A percentile compares a stretch with the other conserved stretches of the same genome.
Evolutionary conservation across 1,139 yeast genomes (phyloP).

Genomic region (Debaryomyces psychrophilus): DNA sequence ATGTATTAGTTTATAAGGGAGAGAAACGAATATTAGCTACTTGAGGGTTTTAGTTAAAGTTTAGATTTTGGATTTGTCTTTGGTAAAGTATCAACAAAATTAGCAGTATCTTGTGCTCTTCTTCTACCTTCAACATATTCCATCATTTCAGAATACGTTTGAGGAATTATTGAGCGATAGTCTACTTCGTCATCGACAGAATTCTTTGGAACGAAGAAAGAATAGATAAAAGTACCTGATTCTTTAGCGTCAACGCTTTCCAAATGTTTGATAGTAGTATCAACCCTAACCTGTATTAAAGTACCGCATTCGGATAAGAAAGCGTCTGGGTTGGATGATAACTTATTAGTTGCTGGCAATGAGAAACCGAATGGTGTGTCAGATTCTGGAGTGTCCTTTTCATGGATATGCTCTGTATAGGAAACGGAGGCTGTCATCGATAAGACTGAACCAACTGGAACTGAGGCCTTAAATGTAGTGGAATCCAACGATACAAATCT

Average conservation of each 20-base stretch:
- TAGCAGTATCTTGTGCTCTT: constrained; percentile 82
- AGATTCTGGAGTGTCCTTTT: constrained; percentile 30
- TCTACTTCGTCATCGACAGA: constrained; percentile 42
- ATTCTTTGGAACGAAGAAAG: constrained; percentile 76
- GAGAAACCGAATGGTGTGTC: constrained; percentile 52
- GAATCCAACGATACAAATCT: constrained; percentile 88
- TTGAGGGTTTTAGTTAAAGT: neutral
- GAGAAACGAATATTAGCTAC: neutral
- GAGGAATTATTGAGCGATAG: constrained; percentile 76
- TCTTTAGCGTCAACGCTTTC: constrained; percentile 63
- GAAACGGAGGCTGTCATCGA: constrained; percentile 81
- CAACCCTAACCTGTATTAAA: constrained; percentile 84
- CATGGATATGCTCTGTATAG: constrained; percentile 76
- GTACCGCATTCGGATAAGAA: constrained; percentile 82
- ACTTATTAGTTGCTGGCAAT: constrained; percentile 57
- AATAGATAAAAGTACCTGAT: constrained; percentile 85
- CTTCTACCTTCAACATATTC: constrained; percentile 87
- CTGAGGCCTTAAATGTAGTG: constrained; percentile 89
- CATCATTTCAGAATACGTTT: constrained; percentile 90
- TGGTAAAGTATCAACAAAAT: constrained; percentile 55
- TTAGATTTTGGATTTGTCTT: constrained; percentile 12
- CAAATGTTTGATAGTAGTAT: constrained; percentile 71
- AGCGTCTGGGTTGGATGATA: constrained; percentile 57
- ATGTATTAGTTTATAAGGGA: constrained; percentile 2
- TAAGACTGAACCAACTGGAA: constrained; percentile 89